Base-by-base conservation (phyloP, 2,329 filamentous ascomycete species). In the Trichocomaceae sp. region DNA sequence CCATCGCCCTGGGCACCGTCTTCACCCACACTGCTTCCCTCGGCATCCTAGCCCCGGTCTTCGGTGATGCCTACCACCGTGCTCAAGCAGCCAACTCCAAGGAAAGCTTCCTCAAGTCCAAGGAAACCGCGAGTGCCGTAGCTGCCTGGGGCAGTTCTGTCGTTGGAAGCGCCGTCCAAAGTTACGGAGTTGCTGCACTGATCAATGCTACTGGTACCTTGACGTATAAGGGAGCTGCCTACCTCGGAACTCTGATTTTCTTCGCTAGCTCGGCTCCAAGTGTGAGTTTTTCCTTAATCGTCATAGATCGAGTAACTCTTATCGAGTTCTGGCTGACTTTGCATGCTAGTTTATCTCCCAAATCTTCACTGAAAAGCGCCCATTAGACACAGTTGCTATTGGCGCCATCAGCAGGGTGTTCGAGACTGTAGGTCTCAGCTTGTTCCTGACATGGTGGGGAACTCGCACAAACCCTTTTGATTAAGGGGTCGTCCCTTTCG, bases 371-470 rank as follows among this genome's bases (percentile, higher is more conserved):
- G 92, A 97, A 83, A 95, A 92, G 82, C 87, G 91, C 58, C 88
- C 92, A 51, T 75, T 93, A 57, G 92, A 97, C 75, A 92, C 88
- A 59, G 84, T 97, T 63, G 90, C 89, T 63, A 86, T 96, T 62
- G 88, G 87, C 69, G 83, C 87, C 59, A 76, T 93, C 50, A 86
- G 88, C 68, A 91, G 93, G 76, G 77, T 93, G 64, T 83, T 96
- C 64, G 93, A 97, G 83, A 96, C 93, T 2, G 83, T 97, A 57
- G 93, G 92, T 61, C 83, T 97, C 57, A 90, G 87, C 60, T 72
- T 96, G 67, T 90, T 97, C 83, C 80, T 97, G 66, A 96, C 90
- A 70, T 97, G 89, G 87, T 97, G 92, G 92, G 92, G 92, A 68
- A 96, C 92, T 68, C 86, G 88, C 70, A 93, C 90, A 76, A 92